Conservation (phyloP, 139 green algal genomes). For the Astrephomene gubernaculifera region DNA sequence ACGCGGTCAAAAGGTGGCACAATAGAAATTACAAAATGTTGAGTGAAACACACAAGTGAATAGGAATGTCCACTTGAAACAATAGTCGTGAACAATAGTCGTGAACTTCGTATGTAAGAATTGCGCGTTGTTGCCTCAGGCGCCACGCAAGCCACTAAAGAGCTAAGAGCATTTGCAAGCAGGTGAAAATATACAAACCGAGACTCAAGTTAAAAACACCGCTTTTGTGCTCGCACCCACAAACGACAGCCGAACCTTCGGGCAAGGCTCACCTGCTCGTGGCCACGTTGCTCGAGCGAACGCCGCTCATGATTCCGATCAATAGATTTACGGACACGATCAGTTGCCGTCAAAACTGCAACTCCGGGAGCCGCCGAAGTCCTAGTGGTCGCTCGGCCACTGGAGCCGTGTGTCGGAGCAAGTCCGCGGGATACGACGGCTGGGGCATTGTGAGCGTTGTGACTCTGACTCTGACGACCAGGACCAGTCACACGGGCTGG, state of each 20-base stretch:
- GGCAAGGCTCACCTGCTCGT: constrained; percentile 13
- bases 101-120: too few relatives aligned
- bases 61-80: too few relatives aligned
- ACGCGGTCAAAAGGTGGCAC: too few relatives aligned
- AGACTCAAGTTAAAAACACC: too few relatives aligned
- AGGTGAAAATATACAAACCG: too few relatives aligned
- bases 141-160: too few relatives aligned
- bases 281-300: neutral
- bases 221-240: constrained; percentile 1
- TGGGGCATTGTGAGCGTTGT: neutral
- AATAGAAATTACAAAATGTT: too few relatives aligned
- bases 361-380: constrained; percentile 29
- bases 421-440: neutral
- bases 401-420: neutral
- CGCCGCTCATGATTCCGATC: constrained; percentile 26
- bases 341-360: neutral
- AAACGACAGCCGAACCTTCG: neutral
- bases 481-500: constrained; percentile 34
- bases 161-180: too few relatives aligned
- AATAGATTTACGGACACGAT: constrained; percentile 33
- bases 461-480: constrained; percentile 18
- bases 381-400: neutral
- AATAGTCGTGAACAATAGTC: too few relatives aligned
- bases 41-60: too few relatives aligned
- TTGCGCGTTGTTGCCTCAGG: too few relatives aligned